Conservation (phyloP, 768 basidiomycete genomes). For the Exsudoporus frostii region DNA sequence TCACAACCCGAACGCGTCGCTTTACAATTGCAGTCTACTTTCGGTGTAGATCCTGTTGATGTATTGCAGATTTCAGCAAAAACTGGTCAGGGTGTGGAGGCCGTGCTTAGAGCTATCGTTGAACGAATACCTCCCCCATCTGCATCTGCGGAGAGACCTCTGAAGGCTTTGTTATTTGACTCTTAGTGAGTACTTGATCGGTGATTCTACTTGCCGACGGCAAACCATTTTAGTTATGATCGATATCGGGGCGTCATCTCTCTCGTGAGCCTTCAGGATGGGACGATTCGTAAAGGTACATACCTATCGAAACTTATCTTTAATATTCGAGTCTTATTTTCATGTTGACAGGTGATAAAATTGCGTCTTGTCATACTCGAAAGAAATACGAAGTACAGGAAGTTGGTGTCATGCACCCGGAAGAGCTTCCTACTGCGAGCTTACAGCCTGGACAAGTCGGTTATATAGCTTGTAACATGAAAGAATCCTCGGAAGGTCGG, state of each 20-base stretch:
- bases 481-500: conserved; percentile 88
- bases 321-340: neutral
- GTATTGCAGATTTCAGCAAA: conserved; percentile 89
- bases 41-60: conserved; percentile 73
- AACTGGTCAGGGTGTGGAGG: conserved; percentile 79
- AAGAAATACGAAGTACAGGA: conserved; percentile 90
- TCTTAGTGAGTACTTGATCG: conserved; percentile 61
- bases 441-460: conserved; percentile 82
- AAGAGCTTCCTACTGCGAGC: conserved; percentile 70
- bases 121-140: conserved; percentile 80
- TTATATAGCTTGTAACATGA: conserved; percentile 95
- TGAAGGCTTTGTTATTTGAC: conserved; percentile 91
- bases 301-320: neutral
- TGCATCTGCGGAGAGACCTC: conserved; percentile 46
- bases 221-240: conserved; percentile 65
- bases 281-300: conserved; percentile 76
- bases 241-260: conserved; percentile 95
- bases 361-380: conserved; percentile 77
- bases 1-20: conserved; percentile 80
- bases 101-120: conserved; percentile 76
- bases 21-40: conserved; percentile 76
- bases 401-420: conserved; percentile 86
- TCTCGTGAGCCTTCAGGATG: conserved; percentile 76
- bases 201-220: neutral
- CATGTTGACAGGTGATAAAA: conserved; percentile 71